Base-by-base conservation (phyloP, 805 yeast species). In the Pichia occidentalis region DNA sequence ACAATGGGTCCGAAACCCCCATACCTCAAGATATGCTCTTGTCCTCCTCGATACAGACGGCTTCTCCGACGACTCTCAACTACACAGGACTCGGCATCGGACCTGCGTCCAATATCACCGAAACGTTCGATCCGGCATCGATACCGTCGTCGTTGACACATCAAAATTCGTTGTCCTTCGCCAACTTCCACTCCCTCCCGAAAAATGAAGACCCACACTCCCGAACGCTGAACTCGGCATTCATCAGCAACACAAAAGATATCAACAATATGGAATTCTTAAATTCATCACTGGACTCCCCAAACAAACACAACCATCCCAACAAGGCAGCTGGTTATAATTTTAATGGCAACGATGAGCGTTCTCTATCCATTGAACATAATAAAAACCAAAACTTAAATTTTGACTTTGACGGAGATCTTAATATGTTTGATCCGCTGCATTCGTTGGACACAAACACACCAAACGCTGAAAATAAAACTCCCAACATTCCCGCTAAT, bases 321-420 rank as follows among this genome's bases (percentile, higher is more conserved):
- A 23, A 39, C 37, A 23, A 26, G 27, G 22, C 21, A n/a, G 45
- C 25, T 34, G 40, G 28, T 41, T 39, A 28, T 46, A 42, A n/a
- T 7, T 43, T 44, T 27, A 48, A 44, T 22, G 38, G 34, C 17
- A 23, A 27, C 6, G 41, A 45, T 12, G 38, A 33, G 6, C 34
- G 36, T 10, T 36, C 32, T 7, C 37, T 45, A 24, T 29, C 40
- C 11, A 37, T 32, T 9, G 31, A 39, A 12, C 42, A 40, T 16
- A 39, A 32, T 12, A 32, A n/a, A n/a, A n/a, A 38, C 24, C 46
- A 45, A 13, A 45, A 51, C 17, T 43, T 41, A 36, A 48, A 47
- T 28, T 48, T 52, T 31, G 60, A 56, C 40, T 20, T 50, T 12
- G 59, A 56, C 20, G 58, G 59, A 2, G 60, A 56, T 46, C 24